phyloP scores from a whole-genome alignment of 768 basidiomycete genomes.

The Ramaria rubella region DNA sequence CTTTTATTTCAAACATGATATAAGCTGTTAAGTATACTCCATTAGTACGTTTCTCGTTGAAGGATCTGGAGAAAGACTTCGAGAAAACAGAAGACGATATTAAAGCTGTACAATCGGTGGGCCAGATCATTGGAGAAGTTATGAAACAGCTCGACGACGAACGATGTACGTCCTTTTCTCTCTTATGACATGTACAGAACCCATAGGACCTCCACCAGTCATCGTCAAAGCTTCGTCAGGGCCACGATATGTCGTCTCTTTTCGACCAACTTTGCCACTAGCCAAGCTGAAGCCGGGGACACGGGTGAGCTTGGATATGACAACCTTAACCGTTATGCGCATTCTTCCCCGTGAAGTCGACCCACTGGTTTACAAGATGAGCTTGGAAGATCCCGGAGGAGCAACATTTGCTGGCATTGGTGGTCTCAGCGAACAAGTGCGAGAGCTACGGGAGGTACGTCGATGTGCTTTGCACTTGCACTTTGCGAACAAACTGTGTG shows the following conservation, averaged over 20 bases:
- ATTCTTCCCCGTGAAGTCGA: conserved; percentile 97
- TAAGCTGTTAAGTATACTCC: not conserved
- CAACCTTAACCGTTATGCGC: conserved; percentile 97
- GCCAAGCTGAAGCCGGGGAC: conserved; percentile 89
- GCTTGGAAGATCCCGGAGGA: conserved; percentile 92
- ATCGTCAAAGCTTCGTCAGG: conserved; percentile 99
- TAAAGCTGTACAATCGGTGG: conserved; percentile 97
- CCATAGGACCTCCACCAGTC: conserved; percentile 36
- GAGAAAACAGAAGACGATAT: conserved; percentile 98
- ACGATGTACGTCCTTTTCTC: conserved; percentile 61
- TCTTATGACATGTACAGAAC: not conserved
- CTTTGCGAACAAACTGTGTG: not conserved
- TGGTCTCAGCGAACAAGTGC: conserved; percentile 91
- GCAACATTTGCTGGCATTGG: conserved; percentile 96
- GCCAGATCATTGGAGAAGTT: conserved; percentile 98
- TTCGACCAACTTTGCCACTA: conserved; percentile 86
- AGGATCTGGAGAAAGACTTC: conserved; percentile 81
- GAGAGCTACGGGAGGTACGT: conserved; percentile 87
- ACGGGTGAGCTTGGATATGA: conserved; percentile 98
- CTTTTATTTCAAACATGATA: not conserved
- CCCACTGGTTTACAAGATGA: conserved; percentile 99
- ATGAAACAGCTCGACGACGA: conserved; percentile 98
- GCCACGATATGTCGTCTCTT: conserved; percentile 97
- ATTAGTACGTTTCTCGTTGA: conserved; percentile 84
- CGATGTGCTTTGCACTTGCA: not conserved